Evolutionary conservation across 2,329 filamentous ascomycete genomes (phyloP).

Genomic region (Microdochium paspali): DNA sequence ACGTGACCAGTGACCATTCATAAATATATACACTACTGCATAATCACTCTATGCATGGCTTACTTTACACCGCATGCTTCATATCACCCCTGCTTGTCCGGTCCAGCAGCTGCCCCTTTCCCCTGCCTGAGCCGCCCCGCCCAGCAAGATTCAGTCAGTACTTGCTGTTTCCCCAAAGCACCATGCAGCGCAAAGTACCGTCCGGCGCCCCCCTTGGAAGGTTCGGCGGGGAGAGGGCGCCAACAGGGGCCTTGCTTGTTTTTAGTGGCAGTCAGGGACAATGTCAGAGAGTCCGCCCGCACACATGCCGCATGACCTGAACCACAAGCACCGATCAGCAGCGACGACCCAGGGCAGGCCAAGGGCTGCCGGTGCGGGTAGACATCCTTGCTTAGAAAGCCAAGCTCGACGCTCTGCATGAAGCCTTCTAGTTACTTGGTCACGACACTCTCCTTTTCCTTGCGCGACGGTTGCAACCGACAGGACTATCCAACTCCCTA

Average conservation of each 20-base stretch:
- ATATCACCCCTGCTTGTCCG: too few species aligned
- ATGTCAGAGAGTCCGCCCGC: neutral
- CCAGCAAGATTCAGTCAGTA: too few species aligned
- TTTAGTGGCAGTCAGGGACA: neutral
- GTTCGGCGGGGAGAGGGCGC: neutral
- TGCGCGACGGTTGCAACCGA: conserved; percentile 1
- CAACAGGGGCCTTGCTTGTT: neutral
- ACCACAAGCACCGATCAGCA: conserved; percentile 1
- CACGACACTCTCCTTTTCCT: conserved; percentile 4
- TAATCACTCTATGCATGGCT: neutral
- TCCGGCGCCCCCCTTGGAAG: neutral
- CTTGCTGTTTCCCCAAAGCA: too few species aligned
- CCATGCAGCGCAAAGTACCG: too few species aligned
- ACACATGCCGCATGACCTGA: neutral
- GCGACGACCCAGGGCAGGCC: conserved; percentile 9
- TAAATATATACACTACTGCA: neutral
- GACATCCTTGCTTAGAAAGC: conserved; percentile 11
- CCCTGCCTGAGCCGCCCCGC: too few species aligned
- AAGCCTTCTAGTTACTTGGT: conserved; percentile 4
- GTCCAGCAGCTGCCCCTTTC: too few species aligned
- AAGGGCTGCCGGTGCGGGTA: too few species aligned
- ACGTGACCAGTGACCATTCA: neutral
- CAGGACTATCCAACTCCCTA: neutral
- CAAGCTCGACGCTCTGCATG: conserved; percentile 4
- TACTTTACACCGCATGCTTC: neutral